Percentiles rank a stretch among this genome's conserved stretches.
Evolutionary conservation across 306 rosid species (phyloP).

Genomic region (Oxytropis ochrocephala): DNA sequence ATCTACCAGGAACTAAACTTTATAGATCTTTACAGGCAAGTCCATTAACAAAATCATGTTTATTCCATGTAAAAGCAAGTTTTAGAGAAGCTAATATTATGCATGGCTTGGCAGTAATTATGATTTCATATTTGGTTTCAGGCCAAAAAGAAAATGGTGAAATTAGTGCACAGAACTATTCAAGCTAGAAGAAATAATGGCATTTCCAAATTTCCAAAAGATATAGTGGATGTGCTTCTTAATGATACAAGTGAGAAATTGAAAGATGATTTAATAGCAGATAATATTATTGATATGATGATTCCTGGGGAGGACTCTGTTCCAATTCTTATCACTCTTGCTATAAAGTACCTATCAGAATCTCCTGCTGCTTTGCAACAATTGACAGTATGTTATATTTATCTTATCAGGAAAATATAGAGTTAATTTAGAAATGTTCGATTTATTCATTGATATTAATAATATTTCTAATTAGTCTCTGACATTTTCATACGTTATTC

Average conservation of each 20-base stretch:
- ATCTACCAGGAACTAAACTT: slow-evolving; percentile 80
- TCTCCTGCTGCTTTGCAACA: slow-evolving; percentile 77
- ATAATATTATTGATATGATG: slow-evolving; percentile 95
- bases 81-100: background rate
- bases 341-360: slow-evolving; percentile 77
- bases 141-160: slow-evolving; percentile 93
- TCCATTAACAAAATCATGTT: background rate
- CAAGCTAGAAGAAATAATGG: slow-evolving; percentile 45
- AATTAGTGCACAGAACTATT: slow-evolving; percentile 53
- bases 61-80: too few species aligned
- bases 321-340: slow-evolving; percentile 85
- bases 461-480: too few species aligned
- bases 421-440: too few species aligned
- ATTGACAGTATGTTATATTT: slow-evolving; percentile 45
- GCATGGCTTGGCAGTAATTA: background rate
- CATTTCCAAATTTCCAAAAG: slow-evolving; percentile 43
- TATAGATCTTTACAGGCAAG: slow-evolving; percentile 80
- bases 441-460: too few species aligned
- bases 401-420: background rate
- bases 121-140: slow-evolving; percentile 31
- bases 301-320: slow-evolving; percentile 99
- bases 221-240: slow-evolving; percentile 85
- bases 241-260: slow-evolving; percentile 60
- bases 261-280: slow-evolving; percentile 79
- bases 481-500: too few species aligned